Base-by-base conservation (phyloP, 2,329 filamentous ascomycete species). In the Cladosporium sp. region DNA sequence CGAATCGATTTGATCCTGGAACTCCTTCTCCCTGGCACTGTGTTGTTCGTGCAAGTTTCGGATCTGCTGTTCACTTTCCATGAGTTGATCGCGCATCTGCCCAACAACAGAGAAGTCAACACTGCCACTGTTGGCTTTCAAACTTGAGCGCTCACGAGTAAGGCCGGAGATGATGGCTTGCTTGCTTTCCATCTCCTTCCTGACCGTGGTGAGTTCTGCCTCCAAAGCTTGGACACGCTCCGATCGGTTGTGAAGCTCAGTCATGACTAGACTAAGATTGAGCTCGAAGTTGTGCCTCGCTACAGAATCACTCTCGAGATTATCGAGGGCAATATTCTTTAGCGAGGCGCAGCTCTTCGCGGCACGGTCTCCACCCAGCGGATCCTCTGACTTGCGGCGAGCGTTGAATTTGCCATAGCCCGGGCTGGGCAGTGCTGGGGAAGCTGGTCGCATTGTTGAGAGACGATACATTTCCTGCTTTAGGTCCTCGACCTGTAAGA, bases 131-230 rank as follows among this genome's bases (percentile, higher is more conserved):
- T 81, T 80, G 71, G 80, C 83, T 71, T 93, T 91, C 75, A 97
- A 81, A 75, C 91, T 97, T 3, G 91, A 93, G 59, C 95, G 83
- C 74, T 99, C 95, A 55, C 94, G 87, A 3, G 94, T 96, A 62
- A 99, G 80, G 6, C 94, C 94, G 28, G 91, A 90, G 65, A 99
- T 97, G 69, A 99, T 92, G 28, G 90, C 90, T 79, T 93, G 91
- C 82, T 99, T 99, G 61, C 84, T 87, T 70, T 99, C 94, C 88
- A 97, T 96, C 73, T 99, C 94, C 77, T 91, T 96, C 78, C 90
- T 94, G 20, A 91, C 84, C 3, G 85, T 86, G 24, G 86, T 79
- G 57, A 97, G 83, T 65, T 96, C 93, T 5, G 86, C 85, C 73
- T 99, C 94, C 13, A 99, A 80, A 66, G 92, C 87, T 68, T 95